A percentile compares a stretch with the other conserved stretches of the same genome.
Conservation (phyloP, 2,329 filamentous ascomycete genomes). For the Cladosporium austrohemisphaericum region DNA sequence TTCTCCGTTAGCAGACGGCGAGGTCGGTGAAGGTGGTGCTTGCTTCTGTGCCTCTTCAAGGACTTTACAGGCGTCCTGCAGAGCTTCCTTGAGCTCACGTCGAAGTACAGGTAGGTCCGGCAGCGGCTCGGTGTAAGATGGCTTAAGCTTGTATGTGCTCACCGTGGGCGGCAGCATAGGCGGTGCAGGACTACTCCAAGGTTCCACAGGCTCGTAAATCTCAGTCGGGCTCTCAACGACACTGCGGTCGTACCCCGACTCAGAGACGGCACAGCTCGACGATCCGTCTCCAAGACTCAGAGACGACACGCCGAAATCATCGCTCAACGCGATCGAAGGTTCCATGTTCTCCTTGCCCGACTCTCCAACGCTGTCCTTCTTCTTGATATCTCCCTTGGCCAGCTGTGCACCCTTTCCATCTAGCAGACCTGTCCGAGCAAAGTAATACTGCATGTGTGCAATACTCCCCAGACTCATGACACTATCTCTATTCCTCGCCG, state of each 20-base stretch:
- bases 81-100: slow-evolving; percentile 60
- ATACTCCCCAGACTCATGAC: slow-evolving; percentile 96
- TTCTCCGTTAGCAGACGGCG: slow-evolving; percentile 21
- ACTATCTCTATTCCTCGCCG: slow-evolving; percentile 84
- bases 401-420: slow-evolving; percentile 90
- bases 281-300: slow-evolving; percentile 26
- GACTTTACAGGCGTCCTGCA: slow-evolving; percentile 66
- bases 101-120: slow-evolving; percentile 80
- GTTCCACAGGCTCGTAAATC: slow-evolving; percentile 40
- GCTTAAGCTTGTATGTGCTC: slow-evolving; percentile 87
- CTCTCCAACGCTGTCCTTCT: slow-evolving; percentile 9
- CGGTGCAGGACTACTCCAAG: slow-evolving; percentile 47
- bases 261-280: slow-evolving; percentile 29
- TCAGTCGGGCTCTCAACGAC: slow-evolving; percentile 53
- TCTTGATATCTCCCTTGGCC: slow-evolving; percentile 59
- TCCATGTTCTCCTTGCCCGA: slow-evolving; percentile 31
- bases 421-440: slow-evolving; percentile 85
- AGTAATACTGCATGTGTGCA: slow-evolving; percentile 96
- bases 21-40: slow-evolving; percentile 14
- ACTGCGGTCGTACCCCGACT: slow-evolving; percentile 32
- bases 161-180: slow-evolving; percentile 93
- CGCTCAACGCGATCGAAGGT: slow-evolving; percentile 20
- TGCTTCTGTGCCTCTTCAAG: slow-evolving; percentile 54
- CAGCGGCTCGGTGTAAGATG: slow-evolving; percentile 75
- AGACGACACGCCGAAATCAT: slow-evolving; percentile 25